These are phyloP conservation scores for Plasmodium berghei DNA, from an alignment of 169 alveolate genomes.

Conservation along the genomic window DNA sequence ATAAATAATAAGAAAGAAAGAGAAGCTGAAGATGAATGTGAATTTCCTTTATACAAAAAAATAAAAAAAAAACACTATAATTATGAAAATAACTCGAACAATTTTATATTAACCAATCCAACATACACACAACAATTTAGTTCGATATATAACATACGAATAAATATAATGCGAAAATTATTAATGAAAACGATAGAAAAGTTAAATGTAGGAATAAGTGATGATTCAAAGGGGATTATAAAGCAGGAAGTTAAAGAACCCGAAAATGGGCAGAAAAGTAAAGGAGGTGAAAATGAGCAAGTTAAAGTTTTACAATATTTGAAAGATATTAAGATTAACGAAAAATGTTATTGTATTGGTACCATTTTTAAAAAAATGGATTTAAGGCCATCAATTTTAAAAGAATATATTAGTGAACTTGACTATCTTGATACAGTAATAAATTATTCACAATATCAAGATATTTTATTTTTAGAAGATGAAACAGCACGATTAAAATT, in stretches of 20 bases:
- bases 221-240: neutral
- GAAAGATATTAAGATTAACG: slow-evolving; percentile 50
- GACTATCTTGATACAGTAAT: slow-evolving; percentile 1
- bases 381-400: slow-evolving; percentile 80
- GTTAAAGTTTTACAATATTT: slow-evolving; percentile 19
- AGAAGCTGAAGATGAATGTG: slow-evolving; percentile 3
- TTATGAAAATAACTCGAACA: slow-evolving; percentile 36
- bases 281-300: neutral
- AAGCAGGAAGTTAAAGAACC: neutral
- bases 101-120: slow-evolving; percentile 26
- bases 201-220: neutral
- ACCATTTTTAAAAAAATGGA: slow-evolving; percentile 82
- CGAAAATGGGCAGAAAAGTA: neutral
- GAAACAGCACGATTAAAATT: slow-evolving; percentile 73
- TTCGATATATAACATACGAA: slow-evolving; percentile 35
- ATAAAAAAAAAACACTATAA: slow-evolving; percentile 26
- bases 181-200: slow-evolving; percentile 43
- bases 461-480: slow-evolving; percentile 54
- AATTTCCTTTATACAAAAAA: slow-evolving; percentile 41
- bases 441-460: slow-evolving; percentile 63
- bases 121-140: slow-evolving; percentile 72
- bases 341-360: slow-evolving; percentile 79
- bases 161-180: slow-evolving; percentile 34
- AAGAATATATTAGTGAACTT: slow-evolving; percentile 76
- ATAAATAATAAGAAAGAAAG: slow-evolving; percentile 5